These are phyloP conservation scores for Candida suzukii DNA, from an alignment of 805 yeast species.

Conservation along the genomic window DNA sequence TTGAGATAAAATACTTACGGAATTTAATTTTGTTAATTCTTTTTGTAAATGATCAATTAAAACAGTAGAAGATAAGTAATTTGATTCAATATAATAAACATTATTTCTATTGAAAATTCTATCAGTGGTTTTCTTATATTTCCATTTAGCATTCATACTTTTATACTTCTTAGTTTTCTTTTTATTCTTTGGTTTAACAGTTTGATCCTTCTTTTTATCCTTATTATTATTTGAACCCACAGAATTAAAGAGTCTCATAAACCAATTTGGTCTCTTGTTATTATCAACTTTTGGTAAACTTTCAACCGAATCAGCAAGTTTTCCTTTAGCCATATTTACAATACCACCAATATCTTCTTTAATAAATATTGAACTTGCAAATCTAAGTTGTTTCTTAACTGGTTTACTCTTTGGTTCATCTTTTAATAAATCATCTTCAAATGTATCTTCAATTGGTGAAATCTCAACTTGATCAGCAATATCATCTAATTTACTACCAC, in stretches of 20 bases:
- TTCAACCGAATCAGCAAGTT: neutral
- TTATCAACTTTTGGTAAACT: no score
- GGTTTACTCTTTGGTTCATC: constrained; percentile 4
- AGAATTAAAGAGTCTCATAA: constrained; percentile 10
- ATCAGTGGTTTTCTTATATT: constrained; percentile 1
- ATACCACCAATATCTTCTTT: neutral
- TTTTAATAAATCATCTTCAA: constrained; percentile 5
- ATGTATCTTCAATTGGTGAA: neutral
- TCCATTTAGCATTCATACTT: neutral
- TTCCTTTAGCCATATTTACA: neutral
- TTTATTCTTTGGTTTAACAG: no score
- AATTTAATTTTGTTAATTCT: constrained; percentile 2
- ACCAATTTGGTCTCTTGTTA: constrained; percentile 14
- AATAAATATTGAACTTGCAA: neutral
- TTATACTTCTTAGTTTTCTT: neutral
- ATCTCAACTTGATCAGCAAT: neutral
- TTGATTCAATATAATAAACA: constrained; percentile 11
- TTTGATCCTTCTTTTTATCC: neutral
- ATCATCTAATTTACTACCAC: neutral
- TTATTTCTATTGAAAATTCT: constrained; percentile 4
- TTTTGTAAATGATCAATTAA: constrained; percentile 2
- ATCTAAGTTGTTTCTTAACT: neutral
- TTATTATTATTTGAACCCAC: neutral
- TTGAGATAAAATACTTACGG: neutral
- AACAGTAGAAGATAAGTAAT: constrained; percentile 6